Percentiles rank a stretch among this genome's conserved stretches.
These are phyloP conservation scores for Oryza glumipatula DNA, from an alignment of 176 grass and related monocot genomes.

Conservation along the genomic window DNA sequence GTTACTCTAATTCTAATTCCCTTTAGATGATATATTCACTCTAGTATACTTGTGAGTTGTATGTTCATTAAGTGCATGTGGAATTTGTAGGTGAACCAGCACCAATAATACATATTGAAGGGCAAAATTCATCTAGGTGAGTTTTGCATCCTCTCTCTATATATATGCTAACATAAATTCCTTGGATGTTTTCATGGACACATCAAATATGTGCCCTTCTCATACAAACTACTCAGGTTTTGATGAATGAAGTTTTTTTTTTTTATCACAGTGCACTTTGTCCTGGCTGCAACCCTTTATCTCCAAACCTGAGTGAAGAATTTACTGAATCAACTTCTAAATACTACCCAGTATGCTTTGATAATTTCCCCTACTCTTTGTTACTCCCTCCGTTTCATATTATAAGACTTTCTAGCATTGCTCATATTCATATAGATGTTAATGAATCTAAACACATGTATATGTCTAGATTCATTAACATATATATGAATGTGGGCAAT, in stretches of 20 bases:
- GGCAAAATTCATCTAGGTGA: slow-evolving; percentile 36
- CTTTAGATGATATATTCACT: slow-evolving; percentile 16
- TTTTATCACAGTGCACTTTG: slow-evolving; percentile 29
- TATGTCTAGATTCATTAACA: no score
- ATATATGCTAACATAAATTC: neutral
- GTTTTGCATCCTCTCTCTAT: neutral
- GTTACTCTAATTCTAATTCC: slow-evolving; percentile 3
- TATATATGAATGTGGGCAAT: no score
- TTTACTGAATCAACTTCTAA: slow-evolving; percentile 32
- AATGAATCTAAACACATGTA: no score
- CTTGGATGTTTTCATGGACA: neutral
- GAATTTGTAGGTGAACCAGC: slow-evolving; percentile 57
- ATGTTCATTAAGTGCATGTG: slow-evolving; percentile 20
- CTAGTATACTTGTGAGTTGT: neutral
- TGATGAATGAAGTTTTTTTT: slow-evolving; percentile 30
- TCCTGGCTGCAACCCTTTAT: slow-evolving; percentile 28
- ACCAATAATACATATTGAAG: slow-evolving; percentile 14
- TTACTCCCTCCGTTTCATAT: no score
- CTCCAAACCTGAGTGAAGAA: slow-evolving; percentile 31
- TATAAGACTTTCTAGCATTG: no score
- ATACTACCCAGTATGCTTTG: slow-evolving; percentile 44
- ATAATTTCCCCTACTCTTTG: neutral
- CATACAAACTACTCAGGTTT: slow-evolving; percentile 31
- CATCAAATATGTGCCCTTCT: slow-evolving; percentile 13
- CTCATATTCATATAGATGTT: no score